phyloP scores from a whole-genome alignment of 2,329 filamentous ascomycete species.

The Ophiostoma triangulosporum region DNA sequence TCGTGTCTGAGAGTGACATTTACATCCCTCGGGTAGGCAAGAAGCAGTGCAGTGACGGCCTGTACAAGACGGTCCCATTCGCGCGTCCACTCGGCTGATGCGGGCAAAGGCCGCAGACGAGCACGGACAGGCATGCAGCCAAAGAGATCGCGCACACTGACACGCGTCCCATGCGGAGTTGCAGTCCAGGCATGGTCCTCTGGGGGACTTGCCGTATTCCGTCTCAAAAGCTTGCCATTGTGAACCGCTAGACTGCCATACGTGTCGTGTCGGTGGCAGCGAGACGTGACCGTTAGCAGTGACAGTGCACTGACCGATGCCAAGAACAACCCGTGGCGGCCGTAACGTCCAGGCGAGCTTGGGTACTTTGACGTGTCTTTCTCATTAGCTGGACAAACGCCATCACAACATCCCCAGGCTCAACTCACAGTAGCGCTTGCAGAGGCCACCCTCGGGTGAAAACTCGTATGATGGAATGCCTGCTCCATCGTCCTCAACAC shows the following conservation, averaged over 20 bases:
- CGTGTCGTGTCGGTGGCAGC: constrained; percentile 41
- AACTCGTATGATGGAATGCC: constrained; percentile 71
- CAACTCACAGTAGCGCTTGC: constrained; percentile 55
- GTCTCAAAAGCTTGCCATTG: constrained; percentile 50
- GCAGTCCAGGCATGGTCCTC: constrained; percentile 24
- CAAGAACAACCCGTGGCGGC: constrained; percentile 61
- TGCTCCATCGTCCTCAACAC: constrained; percentile 69
- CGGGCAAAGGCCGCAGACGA: constrained; percentile 53
- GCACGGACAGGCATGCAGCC: constrained; percentile 83
- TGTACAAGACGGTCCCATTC: constrained; percentile 53
- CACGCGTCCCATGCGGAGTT: constrained; percentile 55
- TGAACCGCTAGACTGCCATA: constrained; percentile 57
- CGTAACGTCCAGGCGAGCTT: constrained; percentile 36
- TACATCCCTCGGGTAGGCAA: constrained; percentile 50
- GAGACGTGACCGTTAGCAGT: constrained; percentile 63
- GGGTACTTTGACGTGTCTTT: constrained; percentile 68
- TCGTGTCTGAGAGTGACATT: constrained; percentile 46
- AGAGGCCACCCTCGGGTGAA: constrained; percentile 51
- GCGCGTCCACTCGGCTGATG: constrained; percentile 25
- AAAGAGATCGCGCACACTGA: constrained; percentile 69
- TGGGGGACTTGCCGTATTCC: constrained; percentile 38
- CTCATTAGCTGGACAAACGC: too few species aligned
- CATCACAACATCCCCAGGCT: constrained; percentile 21
- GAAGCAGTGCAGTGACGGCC: constrained; percentile 47
- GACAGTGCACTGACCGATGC: constrained; percentile 65